Evolutionary conservation across 352 stramenopile species (phyloP).

Genomic region (Phytophthora macrochlamydospora): DNA sequence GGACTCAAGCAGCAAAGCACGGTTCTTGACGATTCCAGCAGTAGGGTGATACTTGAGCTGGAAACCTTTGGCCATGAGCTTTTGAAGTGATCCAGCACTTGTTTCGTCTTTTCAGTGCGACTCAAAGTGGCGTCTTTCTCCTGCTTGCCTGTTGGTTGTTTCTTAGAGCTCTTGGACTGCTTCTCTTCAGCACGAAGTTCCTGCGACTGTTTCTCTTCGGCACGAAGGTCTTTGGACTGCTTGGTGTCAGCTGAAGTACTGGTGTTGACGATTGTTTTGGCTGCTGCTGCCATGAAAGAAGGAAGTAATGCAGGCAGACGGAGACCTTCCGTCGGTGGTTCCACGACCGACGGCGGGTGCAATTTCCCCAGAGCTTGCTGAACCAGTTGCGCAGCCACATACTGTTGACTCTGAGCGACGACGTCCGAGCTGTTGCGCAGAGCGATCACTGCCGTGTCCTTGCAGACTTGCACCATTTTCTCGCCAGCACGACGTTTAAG

Average conservation of each 20-base stretch:
- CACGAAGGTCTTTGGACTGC: neutral
- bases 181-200: slow-evolving; percentile 7
- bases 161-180: slow-evolving; percentile 11
- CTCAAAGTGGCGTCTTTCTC: slow-evolving; percentile 15
- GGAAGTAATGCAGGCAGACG: slow-evolving; percentile 23
- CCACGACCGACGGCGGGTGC: slow-evolving; percentile 2
- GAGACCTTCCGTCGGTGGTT: slow-evolving; percentile 8
- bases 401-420: slow-evolving; percentile 70
- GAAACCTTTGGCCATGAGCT: slow-evolving; percentile 70
- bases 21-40: slow-evolving; percentile 48
- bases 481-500: slow-evolving; percentile 68
- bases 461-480: slow-evolving; percentile 69
- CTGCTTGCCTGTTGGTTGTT: slow-evolving; percentile 15
- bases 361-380: slow-evolving; percentile 63
- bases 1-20: slow-evolving; percentile 45
- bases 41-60: slow-evolving; percentile 64
- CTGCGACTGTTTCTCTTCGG: neutral
- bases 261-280: neutral
- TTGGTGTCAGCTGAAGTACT: slow-evolving; percentile 3
- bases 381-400: slow-evolving; percentile 62
- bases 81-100: slow-evolving; percentile 63
- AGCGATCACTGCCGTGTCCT: slow-evolving; percentile 65
- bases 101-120: slow-evolving; percentile 55
- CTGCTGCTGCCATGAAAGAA: slow-evolving; percentile 5
- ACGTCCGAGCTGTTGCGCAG: slow-evolving; percentile 64